A percentile compares a stretch with the other conserved stretches of the same genome.
Conservation (phyloP, 2,329 filamentous ascomycete species). For the Trichoderma sp. region DNA sequence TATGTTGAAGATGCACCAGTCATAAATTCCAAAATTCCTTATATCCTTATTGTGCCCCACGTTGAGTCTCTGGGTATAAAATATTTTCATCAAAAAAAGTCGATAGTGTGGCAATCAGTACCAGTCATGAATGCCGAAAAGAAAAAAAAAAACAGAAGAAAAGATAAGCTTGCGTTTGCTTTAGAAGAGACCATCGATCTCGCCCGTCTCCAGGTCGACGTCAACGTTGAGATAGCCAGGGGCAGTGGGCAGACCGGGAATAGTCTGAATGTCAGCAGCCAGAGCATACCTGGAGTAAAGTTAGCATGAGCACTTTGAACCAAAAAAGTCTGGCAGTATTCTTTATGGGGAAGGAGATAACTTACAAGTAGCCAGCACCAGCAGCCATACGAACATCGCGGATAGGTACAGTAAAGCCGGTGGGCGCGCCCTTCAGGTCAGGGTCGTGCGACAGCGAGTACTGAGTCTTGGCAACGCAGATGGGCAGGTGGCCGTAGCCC, state of each 20-base stretch:
- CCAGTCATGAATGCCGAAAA: slow-evolving; percentile 11
- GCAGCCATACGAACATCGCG: slow-evolving; percentile 92
- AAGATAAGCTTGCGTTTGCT: background rate
- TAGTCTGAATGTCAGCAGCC: slow-evolving; percentile 97
- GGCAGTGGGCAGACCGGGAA: slow-evolving; percentile 91
- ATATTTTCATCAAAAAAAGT: slow-evolving; percentile 8
- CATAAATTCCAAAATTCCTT: slow-evolving; percentile 17
- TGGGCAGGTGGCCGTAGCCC: slow-evolving; percentile 89
- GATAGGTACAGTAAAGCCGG: slow-evolving; percentile 92
- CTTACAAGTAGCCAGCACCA: slow-evolving; percentile 87
- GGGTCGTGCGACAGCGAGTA: slow-evolving; percentile 95
- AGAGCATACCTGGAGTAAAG: slow-evolving; percentile 71
- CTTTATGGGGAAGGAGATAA: slow-evolving; percentile 30
- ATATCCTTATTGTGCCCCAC: slow-evolving; percentile 26
- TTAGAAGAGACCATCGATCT: slow-evolving; percentile 89
- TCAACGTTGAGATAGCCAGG: slow-evolving; percentile 96
- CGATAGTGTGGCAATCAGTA: slow-evolving; percentile 1
- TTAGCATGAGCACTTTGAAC: slow-evolving; percentile 39
- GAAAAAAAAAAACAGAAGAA: background rate
- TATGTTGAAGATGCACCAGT: slow-evolving; percentile 30
- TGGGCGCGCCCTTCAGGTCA: slow-evolving; percentile 90
- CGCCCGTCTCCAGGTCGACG: slow-evolving; percentile 77
- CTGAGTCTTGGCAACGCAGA: slow-evolving; percentile 98
- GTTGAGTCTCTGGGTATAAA: slow-evolving; percentile 29
- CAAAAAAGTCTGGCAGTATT: no score